A percentile compares a stretch with the other conserved stretches of the same genome.
phyloP scores from a whole-genome alignment of 2,329 filamentous ascomycete species.

The Thermothelomyces thermophilus region DNA sequence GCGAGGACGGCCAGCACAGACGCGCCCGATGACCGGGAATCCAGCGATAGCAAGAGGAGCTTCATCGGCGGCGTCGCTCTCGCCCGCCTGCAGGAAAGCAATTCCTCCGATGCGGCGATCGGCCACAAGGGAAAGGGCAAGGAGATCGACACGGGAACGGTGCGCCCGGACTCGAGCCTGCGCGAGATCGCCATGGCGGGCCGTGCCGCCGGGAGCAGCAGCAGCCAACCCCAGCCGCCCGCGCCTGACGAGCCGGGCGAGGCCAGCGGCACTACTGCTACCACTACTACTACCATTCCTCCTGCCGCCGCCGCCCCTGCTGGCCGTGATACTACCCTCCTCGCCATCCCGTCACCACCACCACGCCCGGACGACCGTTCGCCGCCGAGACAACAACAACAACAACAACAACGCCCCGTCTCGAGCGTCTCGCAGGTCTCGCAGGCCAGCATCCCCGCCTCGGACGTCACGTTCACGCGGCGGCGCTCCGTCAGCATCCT shows the following conservation, averaged over 20 bases:
- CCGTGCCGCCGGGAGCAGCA: not conserved
- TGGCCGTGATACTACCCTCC: not conserved
- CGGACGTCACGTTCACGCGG: not conserved
- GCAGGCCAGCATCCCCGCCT: conserved; percentile 4
- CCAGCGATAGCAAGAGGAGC: conserved; percentile 10
- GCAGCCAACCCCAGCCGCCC: not conserved
- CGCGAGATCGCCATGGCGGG: conserved; percentile 31
- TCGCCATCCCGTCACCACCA: not conserved
- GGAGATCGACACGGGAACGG: not conserved
- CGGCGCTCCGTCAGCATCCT: conserved; percentile 20
- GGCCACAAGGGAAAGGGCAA: conserved; percentile 20
- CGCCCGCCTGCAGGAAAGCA: conserved; percentile 10
- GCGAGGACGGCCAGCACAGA: conserved; percentile 25
- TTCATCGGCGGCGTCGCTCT: conserved; percentile 41
- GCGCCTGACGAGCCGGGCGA: conserved; percentile 16
- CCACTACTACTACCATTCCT: not conserved
- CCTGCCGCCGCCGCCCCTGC: no score
- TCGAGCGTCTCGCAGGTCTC: conserved; percentile 6
- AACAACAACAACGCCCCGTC: not conserved
- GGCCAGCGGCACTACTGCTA: conserved; percentile 6
- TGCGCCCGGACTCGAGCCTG: conserved; percentile 22
- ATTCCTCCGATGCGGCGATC: conserved; percentile 8
- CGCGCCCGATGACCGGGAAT: not conserved
- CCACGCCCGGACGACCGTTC: not conserved
- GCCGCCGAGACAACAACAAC: no score